Evolutionary conservation across 2,329 filamentous ascomycete species (phyloP), one percentile per base, ranked within the genome.

Genomic region (Hymenoscyphus repandus): DNA sequence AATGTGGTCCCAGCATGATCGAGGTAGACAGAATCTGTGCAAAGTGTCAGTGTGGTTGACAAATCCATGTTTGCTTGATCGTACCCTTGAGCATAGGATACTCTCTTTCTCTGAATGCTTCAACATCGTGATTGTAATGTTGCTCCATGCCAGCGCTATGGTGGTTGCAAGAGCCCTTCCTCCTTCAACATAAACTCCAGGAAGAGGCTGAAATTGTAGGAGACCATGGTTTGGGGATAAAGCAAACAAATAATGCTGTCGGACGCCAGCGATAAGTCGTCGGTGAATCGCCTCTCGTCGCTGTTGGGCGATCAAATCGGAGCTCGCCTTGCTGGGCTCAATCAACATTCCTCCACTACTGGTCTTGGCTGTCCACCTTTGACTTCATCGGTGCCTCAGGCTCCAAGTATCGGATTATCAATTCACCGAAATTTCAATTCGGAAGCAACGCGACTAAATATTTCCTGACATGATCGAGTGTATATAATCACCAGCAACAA

Each of bases 1-100:
- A 87, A 74, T 0, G 91, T 92, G n/a, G 89, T 88, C n/a, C 90
- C 92, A 0, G 90, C 90, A 85, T 97, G 91, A 62, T 97, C 92
- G 50, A 97, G 83, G 67, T 96, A 97, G 13, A 62, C 52, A 7
- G 56, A 54, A 58, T 61, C 63, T 65, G 27, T 22, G 10, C 15
- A 11, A 33, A 13, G 2, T 13, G n/a, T 27, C 18, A 10, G 11
- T n/a, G 12, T 17, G 12, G 5, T 36, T 10, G 3, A 30, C 18
- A 17, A 12, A 40, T 13, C 22, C 10, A 22, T 12, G 6, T 20
- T 12, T 22, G 12, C 17, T 44, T 53, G 63, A 50, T 6, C 1
- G 5, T 64, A 85, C 85, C 83, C 70, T 78, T 72, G 39, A 89
- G 73, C 82, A 87, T 86, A 22, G 85, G 85, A 67, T 82, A 89